Evolutionary conservation across 129 eudicot species (phyloP).

Genomic region (Artemisia tridentata): DNA sequence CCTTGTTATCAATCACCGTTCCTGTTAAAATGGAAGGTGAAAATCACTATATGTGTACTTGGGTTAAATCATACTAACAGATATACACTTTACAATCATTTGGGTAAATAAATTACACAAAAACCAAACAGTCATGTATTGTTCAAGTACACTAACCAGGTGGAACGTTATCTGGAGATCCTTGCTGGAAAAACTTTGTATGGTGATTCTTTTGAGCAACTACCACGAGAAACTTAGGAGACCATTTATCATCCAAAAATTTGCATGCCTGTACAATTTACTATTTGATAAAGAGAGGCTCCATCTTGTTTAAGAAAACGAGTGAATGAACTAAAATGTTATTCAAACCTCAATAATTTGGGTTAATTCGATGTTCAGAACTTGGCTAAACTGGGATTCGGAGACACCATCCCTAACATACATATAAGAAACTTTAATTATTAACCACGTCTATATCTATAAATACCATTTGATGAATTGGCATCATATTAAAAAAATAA

Average conservation of each 20-base stretch:
- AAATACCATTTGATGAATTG: no score
- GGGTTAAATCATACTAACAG: no score
- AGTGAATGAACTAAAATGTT: constrained; percentile 7
- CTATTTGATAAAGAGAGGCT: neutral
- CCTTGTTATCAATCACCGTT: constrained; percentile 70
- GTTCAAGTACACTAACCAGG: constrained; percentile 44
- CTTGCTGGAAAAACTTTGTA: constrained; percentile 70
- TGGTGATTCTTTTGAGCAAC: constrained; percentile 84
- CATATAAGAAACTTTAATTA: neutral
- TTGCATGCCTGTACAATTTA: constrained; percentile 57
- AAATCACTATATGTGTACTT: no score
- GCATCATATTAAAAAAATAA: no score
- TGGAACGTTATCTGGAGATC: constrained; percentile 69
- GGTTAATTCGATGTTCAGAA: constrained; percentile 66
- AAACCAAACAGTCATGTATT: no score
- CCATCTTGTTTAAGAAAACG: neutral
- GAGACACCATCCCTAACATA: constrained; percentile 76
- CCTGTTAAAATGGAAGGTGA: constrained; percentile 35
- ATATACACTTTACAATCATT: no score
- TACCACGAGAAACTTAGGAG: constrained; percentile 66
- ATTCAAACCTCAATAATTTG: constrained; percentile 63
- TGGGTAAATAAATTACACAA: no score
- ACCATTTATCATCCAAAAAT: constrained; percentile 73
- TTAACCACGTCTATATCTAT: no score
- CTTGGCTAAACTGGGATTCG: constrained; percentile 79